Percentiles rank a stretch among this genome's conserved stretches.
Conservation (phyloP, 352 stramenopile genomes). For the Phytophthora lateralis region DNA sequence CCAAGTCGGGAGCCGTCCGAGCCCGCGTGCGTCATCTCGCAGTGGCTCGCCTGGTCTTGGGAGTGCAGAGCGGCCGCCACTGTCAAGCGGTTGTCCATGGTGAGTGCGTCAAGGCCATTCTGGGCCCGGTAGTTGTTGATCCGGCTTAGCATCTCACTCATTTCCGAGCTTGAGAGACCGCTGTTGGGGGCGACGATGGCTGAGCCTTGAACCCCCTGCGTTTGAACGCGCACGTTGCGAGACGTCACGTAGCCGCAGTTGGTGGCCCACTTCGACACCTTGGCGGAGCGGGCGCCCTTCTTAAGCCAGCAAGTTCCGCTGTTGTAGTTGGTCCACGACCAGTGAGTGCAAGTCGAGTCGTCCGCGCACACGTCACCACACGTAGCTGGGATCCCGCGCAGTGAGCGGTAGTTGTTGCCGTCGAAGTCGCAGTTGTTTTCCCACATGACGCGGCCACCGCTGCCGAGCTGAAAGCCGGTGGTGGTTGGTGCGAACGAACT, state of each 20-base stretch:
- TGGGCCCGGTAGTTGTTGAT: constrained; percentile 58
- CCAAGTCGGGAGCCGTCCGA: constrained; percentile 38
- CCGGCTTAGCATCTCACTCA: constrained; percentile 44
- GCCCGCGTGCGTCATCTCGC: constrained; percentile 53
- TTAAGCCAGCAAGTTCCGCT: constrained; percentile 54
- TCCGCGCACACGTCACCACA: constrained; percentile 43
- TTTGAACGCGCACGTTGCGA: constrained; percentile 19
- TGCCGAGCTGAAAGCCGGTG: constrained; percentile 28
- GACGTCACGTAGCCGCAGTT: constrained; percentile 46
- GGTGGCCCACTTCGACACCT: constrained; percentile 28
- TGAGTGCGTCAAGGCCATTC: constrained; percentile 42
- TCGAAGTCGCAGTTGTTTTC: constrained; percentile 44
- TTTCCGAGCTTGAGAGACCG: constrained; percentile 38
- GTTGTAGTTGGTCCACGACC: constrained; percentile 44
- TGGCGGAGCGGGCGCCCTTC: constrained; percentile 18
- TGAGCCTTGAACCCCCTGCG: constrained; percentile 2
- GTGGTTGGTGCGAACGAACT: constrained; percentile 11
- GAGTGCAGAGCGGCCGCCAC: constrained; percentile 45
- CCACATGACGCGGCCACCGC: constrained; percentile 42
- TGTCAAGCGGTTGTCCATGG: constrained; percentile 48
- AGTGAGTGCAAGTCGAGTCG: constrained; percentile 45
- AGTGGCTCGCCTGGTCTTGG: constrained; percentile 47
- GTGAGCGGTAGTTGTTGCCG: constrained; percentile 36
- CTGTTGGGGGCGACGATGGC: constrained; percentile 20
- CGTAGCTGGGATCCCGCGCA: constrained; percentile 30